A percentile compares a stretch with the other conserved stretches of the same genome.
Conservation (phyloP, 768 basidiomycete genomes). For the Macrolepiota albuminosa region DNA sequence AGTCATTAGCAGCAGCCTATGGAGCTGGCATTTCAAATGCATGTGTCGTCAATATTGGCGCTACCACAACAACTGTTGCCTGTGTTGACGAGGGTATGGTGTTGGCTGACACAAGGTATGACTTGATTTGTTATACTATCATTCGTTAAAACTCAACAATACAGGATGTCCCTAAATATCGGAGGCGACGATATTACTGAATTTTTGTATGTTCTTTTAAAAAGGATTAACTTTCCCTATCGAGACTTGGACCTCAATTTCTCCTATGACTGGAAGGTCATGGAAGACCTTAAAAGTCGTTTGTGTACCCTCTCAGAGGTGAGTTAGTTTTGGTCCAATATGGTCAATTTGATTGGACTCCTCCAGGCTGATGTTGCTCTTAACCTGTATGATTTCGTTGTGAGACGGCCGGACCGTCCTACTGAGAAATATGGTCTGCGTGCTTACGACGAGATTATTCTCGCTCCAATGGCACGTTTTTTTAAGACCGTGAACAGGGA, state of each 20-base stretch:
- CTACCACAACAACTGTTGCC: slow-evolving; percentile 75
- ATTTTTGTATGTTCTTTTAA: slow-evolving; percentile 75
- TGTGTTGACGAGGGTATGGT: slow-evolving; percentile 95
- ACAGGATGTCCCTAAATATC: slow-evolving; percentile 75
- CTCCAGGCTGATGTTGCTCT: slow-evolving; percentile 81
- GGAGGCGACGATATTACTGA: slow-evolving; percentile 96
- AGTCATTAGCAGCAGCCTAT: slow-evolving; percentile 89
- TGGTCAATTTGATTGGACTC: neutral
- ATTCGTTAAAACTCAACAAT: slow-evolving; percentile 1
- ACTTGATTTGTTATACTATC: neutral
- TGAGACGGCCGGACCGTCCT: slow-evolving; percentile 67
- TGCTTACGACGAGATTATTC: slow-evolving; percentile 92
- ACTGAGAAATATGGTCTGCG: slow-evolving; percentile 88
- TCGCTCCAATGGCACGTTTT: slow-evolving; percentile 79
- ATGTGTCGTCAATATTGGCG: slow-evolving; percentile 94
- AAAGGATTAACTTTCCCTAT: slow-evolving; percentile 85
- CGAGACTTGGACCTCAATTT: slow-evolving; percentile 70
- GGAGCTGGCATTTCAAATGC: slow-evolving; percentile 94
- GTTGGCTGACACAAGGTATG: slow-evolving; percentile 79
- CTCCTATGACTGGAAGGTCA: slow-evolving; percentile 83
- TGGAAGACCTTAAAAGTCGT: slow-evolving; percentile 87
- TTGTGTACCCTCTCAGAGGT: slow-evolving; percentile 89
- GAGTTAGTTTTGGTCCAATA: slow-evolving; percentile 18
- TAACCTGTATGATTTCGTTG: slow-evolving; percentile 87
- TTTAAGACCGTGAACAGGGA: neutral